These are phyloP conservation scores for Conringia planisiliqua DNA, from an alignment of 345 rosid species.

Conservation along the genomic window DNA sequence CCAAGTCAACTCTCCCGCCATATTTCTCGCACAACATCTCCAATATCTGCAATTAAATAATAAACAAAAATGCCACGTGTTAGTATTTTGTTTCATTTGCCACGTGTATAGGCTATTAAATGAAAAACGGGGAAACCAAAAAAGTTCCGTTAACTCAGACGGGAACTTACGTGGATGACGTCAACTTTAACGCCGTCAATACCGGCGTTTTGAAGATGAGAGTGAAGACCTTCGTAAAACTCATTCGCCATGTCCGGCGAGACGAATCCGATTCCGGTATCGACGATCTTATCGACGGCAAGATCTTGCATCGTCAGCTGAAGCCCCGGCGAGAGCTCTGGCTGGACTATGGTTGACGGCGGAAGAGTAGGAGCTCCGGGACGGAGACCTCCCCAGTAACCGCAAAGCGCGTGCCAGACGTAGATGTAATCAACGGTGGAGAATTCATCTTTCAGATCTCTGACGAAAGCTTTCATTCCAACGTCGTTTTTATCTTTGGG, in stretches of 20 bases:
- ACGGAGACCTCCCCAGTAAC: slow-evolving; percentile 95
- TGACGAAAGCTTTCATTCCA: slow-evolving; percentile 82
- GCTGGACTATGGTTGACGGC: slow-evolving; percentile 38
- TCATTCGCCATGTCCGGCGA: slow-evolving; percentile 65
- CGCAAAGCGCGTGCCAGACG: slow-evolving; percentile 95
- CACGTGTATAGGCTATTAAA: neutral
- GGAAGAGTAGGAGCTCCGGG: slow-evolving; percentile 73
- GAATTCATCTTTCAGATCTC: slow-evolving; percentile 77
- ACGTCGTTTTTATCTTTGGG: slow-evolving; percentile 30
- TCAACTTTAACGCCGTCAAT: slow-evolving; percentile 98
- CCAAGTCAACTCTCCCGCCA: slow-evolving; percentile 93
- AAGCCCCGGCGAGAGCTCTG: slow-evolving; percentile 71
- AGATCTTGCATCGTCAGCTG: slow-evolving; percentile 81
- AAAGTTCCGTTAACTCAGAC: neutral
- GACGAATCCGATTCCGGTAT: slow-evolving; percentile 63
- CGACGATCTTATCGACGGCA: slow-evolving; percentile 86
- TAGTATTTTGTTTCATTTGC: neutral
- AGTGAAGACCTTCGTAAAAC: slow-evolving; percentile 82
- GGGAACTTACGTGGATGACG: slow-evolving; percentile 81
- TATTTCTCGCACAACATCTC: slow-evolving; percentile 86
- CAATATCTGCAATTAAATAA: slow-evolving; percentile 44
- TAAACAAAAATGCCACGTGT: neutral
- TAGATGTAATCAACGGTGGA: slow-evolving; percentile 70
- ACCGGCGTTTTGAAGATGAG: slow-evolving; percentile 63
- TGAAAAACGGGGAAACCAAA: neutral